Conservation (phyloP, 129 eudicot species). For the Rutidosis leptorrhynchoides region DNA sequence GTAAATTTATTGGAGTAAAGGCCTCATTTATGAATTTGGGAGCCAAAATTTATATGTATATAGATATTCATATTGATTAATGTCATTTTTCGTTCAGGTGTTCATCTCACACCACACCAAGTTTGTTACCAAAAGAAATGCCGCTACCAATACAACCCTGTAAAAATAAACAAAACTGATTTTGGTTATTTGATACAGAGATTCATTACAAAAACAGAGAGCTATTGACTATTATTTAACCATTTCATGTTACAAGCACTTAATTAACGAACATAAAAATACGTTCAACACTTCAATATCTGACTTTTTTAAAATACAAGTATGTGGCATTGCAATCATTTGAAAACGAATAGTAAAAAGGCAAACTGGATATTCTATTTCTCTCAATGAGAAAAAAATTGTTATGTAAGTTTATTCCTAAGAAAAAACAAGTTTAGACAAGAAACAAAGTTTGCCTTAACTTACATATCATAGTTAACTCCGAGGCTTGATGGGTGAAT, state of each 20-base stretch:
- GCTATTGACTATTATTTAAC: no score
- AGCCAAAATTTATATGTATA: no score
- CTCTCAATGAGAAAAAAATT: no score
- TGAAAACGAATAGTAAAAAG: not conserved
- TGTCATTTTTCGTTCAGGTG: no score
- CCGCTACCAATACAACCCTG: not conserved
- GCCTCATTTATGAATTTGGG: no score
- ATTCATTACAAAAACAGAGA: not conserved
- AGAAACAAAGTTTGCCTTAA: conserved; percentile 17
- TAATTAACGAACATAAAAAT: not conserved
- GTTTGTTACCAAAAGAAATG: not conserved
- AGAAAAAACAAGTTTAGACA: not conserved
- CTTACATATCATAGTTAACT: conserved; percentile 2
- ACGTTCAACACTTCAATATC: no score
- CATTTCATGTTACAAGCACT: not conserved
- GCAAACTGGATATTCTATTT: not conserved
- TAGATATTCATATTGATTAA: no score
- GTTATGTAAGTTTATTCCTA: not conserved
- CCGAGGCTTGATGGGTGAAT: conserved; percentile 11
- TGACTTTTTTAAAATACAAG: not conserved
- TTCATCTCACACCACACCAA: no score
- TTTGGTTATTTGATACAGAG: not conserved
- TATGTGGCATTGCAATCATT: no score
- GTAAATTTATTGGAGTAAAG: no score
- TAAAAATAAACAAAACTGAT: not conserved